Evolutionary conservation across 768 basidiomycete species (phyloP), one percentile per base, ranked within the genome.

Genomic region (Suillus paluster): DNA sequence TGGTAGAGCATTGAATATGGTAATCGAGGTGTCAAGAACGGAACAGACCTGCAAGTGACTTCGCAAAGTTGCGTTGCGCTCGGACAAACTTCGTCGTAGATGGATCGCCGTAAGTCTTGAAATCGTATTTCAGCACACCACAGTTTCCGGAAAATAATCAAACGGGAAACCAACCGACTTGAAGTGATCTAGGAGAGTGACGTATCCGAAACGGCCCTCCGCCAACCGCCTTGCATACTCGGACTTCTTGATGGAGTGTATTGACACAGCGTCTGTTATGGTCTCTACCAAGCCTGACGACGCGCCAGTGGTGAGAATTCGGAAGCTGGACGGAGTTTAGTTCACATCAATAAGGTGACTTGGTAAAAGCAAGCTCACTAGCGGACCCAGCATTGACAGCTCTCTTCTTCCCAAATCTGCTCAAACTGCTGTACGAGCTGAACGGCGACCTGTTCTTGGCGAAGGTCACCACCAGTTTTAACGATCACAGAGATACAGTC

Each of bases 191-290:
- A 94, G 77, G 57, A 99, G 73, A 2, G 92, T 92, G 52, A 97
- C 97, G 71, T 95, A 89, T 38, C 91, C 92, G 21, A 97, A 78
- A 58, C 87, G 84, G 36, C 94, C 91, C 67, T 87, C 85, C 4
- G 94, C 85, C 59, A 97, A 76, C 59, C 94, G 83, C 67, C 94
- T 86, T 2, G 97, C 96, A 75, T 99, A 99, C 73, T 97, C 97
- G 3, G 94, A 92, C 77, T 99, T 99, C 82, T 99, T 99, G 75
- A 99, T 97, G 1, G 97, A 99, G 73, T 99, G 97, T 67, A 99
- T 94, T 5, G 97, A 99, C 0, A 99, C 95, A 0, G 97, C 92
- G 68, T 99, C 97, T 4, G 95, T 98, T 66, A 99, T 98, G 0
- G 97, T 99, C 77, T 99, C 97, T 0, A 99, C 94, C 55, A 99